A percentile compares a stretch with the other conserved stretches of the same genome.
Evolutionary conservation across 2,329 filamentous ascomycete genomes (phyloP).

Genomic region (Fusarium sp.): DNA sequence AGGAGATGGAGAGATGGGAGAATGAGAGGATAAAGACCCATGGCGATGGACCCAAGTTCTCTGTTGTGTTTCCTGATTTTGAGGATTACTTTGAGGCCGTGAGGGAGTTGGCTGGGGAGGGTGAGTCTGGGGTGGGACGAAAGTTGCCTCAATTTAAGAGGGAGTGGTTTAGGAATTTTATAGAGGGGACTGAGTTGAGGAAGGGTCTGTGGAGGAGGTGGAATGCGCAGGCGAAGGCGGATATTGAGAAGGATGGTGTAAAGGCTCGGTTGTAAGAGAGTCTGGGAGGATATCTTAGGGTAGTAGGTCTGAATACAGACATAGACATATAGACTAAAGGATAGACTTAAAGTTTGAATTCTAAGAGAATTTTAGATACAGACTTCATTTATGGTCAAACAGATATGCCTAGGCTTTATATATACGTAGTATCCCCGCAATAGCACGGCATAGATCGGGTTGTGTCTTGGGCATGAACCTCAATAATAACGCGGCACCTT

Average conservation of each 20-base stretch:
- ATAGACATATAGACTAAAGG: too few relatives aligned
- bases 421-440: too few relatives aligned
- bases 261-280: constrained; percentile 17
- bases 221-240: constrained; percentile 54
- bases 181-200: constrained; percentile 66
- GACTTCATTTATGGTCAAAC: too few relatives aligned
- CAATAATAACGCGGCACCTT: too few relatives aligned
- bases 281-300: too few relatives aligned
- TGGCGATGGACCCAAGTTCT: constrained; percentile 70
- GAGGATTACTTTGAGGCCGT: constrained; percentile 74
- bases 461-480: too few relatives aligned
- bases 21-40: constrained; percentile 63
- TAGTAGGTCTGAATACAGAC: too few relatives aligned
- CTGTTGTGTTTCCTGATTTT: constrained; percentile 71
- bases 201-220: constrained; percentile 69
- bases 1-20: constrained; percentile 70
- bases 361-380: too few relatives aligned
- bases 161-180: constrained; percentile 64
- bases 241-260: not conserved
- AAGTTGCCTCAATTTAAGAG: constrained; percentile 59
- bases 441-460: too few relatives aligned
- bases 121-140: constrained; percentile 59
- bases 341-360: too few relatives aligned
- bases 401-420: too few relatives aligned
- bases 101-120: constrained; percentile 63